Base-by-base conservation (phyloP, 1,284 basidiomycete genomes). In the Fomitopsis palustris region DNA sequence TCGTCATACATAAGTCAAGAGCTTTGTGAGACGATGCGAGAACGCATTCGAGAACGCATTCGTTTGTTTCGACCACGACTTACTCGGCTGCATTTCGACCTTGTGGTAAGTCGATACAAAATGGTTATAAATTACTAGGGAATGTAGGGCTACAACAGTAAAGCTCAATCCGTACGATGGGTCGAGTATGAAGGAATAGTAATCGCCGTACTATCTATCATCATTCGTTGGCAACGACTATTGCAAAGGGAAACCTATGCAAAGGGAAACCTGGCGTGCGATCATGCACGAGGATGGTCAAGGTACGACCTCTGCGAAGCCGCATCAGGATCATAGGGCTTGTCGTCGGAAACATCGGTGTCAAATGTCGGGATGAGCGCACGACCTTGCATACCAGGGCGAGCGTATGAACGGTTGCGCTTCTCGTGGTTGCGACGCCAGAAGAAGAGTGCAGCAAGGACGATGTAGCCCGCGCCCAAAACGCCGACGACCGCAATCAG, bases 401-500 rank as follows among this genome's bases (percentile, higher is more conserved):
- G 53, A 19, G 10, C 8, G 37, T 55, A 55, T 6, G 49, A 33
- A 17, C 49, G 49, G 31, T 35, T 49, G 4, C 31, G 49, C 53
- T 55, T 55, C 25, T 31, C 39, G 53, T 21, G 17, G 35, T 31
- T 54, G 25, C 55, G 55, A 7, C 43, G 55, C 19, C 31, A 23
- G 42, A 56, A 38, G 29, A 56, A 43, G 16, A 56, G 8, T 12
- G 42, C 43, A 17, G 38, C 42, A n/a, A 56, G n/a, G 31, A 51
- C 43, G 43, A 56, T 45, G 33, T 56, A 56, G 33, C 55, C 55
- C 17, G 45, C 55, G 17, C 33, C 45, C 19, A 56, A 17, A 10
- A 47, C 43, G 41, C 43, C 42, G 2, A 56, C 55, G 17, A 56
- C 54, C n/a, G 54, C 54, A 41, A 55, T 55, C 5, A 55, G 39